Base-by-base conservation (phyloP, 2,329 filamentous ascomycete species). In the Aureobasidium sp. region DNA sequence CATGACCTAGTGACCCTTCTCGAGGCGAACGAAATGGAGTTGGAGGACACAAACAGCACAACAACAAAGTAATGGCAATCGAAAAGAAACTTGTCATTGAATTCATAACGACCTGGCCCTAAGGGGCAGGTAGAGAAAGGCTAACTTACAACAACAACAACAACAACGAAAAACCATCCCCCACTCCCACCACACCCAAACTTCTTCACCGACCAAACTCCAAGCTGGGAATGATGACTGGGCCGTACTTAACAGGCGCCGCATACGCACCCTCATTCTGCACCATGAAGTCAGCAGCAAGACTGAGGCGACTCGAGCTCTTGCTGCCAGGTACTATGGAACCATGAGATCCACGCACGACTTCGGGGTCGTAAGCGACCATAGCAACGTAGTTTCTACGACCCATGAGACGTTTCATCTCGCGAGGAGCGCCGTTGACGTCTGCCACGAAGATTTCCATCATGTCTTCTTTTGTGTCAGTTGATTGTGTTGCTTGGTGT, bases 371-470 rank as follows among this genome's bases (percentile, higher is more conserved):
- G 72, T 93, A 97, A 0, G 90, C 90, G n/a, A 97, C 88, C 66
- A 95, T 88, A 0, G 93, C 91, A 14, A 93, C 86, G 71, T 97
- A 99, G 72, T 97, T 97, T 63, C 94, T 82, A 45, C 93, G 81
- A 0, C 88, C 91, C 91, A 99, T 99, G 57, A 99, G 82, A 39
- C 62, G 53, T 77, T 92, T 92, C 71, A 92, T 81, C 74, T 97
- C 93, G 50, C 92, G 82, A 0, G 86, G 80, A 39, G 85, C 80
- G n/a, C 94, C 93, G 60, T 87, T 90, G 17, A 94, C 91, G 69
- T 99, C 94, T 8, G 88, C 90, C 70, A 94, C 91, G 82, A 99
- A 99, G 67, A 99, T 95, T 78, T 99, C 94, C 89, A 99, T 96
- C 94, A 99, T 99, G 76, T 99, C 94, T 75, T 99, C 94, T 76